Conservation (phyloP, 208 protist species). For the Trichomonas gallinae region DNA sequence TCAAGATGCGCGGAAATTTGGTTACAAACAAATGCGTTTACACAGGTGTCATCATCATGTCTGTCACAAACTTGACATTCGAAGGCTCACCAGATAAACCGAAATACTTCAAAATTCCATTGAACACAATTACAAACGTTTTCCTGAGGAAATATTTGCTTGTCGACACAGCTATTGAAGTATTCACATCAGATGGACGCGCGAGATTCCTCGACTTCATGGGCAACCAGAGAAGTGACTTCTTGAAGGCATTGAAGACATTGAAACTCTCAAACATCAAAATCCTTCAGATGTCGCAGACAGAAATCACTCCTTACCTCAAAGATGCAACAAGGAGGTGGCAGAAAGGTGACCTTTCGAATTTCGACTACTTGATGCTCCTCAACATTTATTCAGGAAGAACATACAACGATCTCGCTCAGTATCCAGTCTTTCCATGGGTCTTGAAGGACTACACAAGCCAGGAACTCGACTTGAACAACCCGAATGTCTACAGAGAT, state of each 20-base stretch:
- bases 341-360: conserved; percentile 23
- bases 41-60: background rate
- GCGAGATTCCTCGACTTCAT: background rate
- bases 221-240: background rate
- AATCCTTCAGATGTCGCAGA: background rate
- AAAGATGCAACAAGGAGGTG: background rate
- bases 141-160: background rate
- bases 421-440: conserved; percentile 94
- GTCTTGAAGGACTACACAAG: background rate
- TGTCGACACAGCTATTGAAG: background rate
- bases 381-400: conserved; percentile 84
- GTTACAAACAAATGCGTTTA: background rate
- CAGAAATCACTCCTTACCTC: background rate
- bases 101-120: background rate
- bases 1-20: background rate
- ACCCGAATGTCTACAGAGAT: background rate
- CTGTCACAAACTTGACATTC: background rate
- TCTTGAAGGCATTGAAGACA: background rate
- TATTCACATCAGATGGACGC: background rate
- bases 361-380: conserved; percentile 31
- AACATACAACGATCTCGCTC: conserved; percentile 81
- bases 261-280: background rate
- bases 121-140: background rate
- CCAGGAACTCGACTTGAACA: background rate
- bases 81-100: background rate